These are phyloP conservation scores for Nemophila menziesii DNA, from an alignment of 257 asterid genomes.

Conservation along the genomic window DNA sequence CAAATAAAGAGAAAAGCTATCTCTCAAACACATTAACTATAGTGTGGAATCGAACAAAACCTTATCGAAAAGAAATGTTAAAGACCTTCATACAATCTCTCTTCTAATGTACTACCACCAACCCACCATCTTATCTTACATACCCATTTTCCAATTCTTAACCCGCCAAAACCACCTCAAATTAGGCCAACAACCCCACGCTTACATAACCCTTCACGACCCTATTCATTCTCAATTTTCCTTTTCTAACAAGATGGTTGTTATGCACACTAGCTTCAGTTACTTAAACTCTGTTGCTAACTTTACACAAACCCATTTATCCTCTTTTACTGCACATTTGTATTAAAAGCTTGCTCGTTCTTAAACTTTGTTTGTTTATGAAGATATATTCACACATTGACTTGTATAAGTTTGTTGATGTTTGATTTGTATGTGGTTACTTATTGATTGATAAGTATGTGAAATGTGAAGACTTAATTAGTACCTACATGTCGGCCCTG, in stretches of 20 bases:
- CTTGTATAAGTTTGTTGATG: conserved; percentile 42
- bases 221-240: not conserved
- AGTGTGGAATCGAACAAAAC: too few species aligned
- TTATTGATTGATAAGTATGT: conserved; percentile 68
- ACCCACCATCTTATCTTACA: conserved; percentile 25
- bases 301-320: conserved; percentile 25
- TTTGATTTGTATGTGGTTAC: conserved; percentile 54
- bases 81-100: conserved; percentile 33
- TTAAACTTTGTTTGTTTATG: conserved; percentile 23
- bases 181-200: conserved; percentile 66
- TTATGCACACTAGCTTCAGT: conserved; percentile 86
- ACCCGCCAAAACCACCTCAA: conserved; percentile 50
- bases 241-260: conserved; percentile 69
- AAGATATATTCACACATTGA: conserved; percentile 39
- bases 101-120: conserved; percentile 11
- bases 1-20: too few species aligned
- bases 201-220: conserved; percentile 27
- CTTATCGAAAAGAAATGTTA: conserved; percentile 24
- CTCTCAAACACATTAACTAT: too few species aligned
- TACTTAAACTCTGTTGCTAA: conserved; percentile 46
- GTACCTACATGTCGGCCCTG: too few species aligned
- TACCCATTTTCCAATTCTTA: conserved; percentile 40
- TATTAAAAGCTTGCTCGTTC: conserved; percentile 51
- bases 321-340: conserved; percentile 62
- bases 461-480: conserved; percentile 36